A percentile compares a stretch with the other conserved stretches of the same genome.
Conservation (phyloP, 78 protist genomes). For the Dictyostelium brefeldianum region DNA sequence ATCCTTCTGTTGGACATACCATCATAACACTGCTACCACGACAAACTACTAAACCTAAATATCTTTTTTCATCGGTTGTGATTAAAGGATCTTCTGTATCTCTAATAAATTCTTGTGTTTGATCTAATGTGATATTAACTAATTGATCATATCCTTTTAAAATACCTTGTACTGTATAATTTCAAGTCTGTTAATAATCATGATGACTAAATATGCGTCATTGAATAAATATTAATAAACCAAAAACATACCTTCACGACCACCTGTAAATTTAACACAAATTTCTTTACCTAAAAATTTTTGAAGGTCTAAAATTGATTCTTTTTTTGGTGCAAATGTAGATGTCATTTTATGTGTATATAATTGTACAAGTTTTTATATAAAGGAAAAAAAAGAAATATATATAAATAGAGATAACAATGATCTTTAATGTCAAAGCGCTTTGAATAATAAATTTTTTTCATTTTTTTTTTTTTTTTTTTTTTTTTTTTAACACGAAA, state of each 20-base stretch:
- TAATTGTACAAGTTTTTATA: neutral
- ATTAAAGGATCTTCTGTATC: conserved; percentile 85
- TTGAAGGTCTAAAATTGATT: conserved; percentile 84
- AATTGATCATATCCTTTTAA: conserved; percentile 88
- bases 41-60: conserved; percentile 86
- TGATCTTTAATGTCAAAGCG: neutral
- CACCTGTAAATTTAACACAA: conserved; percentile 86
- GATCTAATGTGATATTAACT: conserved; percentile 79
- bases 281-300: conserved; percentile 81
- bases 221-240: neutral
- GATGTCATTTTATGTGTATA: neutral
- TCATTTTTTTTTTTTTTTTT: neutral
- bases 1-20: conserved; percentile 87
- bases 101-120: conserved; percentile 66
- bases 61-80: conserved; percentile 77
- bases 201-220: neutral
- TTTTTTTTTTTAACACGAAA: neutral
- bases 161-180: conserved; percentile 77
- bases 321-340: conserved; percentile 64
- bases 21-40: conserved; percentile 90
- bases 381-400: neutral
- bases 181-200: neutral
- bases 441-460: neutral
- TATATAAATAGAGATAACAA: neutral
- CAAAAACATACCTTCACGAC: conserved; percentile 79